Conservation (phyloP, 805 yeast species). For the Yamadazyma insecticola region DNA sequence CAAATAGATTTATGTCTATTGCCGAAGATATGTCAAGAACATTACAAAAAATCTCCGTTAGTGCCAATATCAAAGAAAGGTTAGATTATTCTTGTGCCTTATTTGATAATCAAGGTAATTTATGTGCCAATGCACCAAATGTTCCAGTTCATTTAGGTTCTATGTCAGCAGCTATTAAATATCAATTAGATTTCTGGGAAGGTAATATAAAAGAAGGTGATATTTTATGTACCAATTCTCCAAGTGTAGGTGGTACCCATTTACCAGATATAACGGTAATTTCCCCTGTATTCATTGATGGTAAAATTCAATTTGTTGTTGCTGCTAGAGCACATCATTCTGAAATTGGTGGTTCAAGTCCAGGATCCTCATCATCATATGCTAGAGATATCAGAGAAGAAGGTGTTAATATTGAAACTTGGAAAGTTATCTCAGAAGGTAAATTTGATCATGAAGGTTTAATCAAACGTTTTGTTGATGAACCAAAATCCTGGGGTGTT, state of each 20-base stretch:
- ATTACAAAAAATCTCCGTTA: constrained; percentile 72
- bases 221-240: constrained; percentile 74
- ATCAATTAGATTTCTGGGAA: constrained; percentile 63
- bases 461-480: constrained; percentile 12
- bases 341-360: constrained; percentile 18
- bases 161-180: constrained; percentile 74
- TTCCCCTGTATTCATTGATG: constrained; percentile 18
- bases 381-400: constrained; percentile 17
- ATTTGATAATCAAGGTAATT: constrained; percentile 67
- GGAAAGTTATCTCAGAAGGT: constrained; percentile 16
- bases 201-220: constrained; percentile 67
- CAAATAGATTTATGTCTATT: constrained; percentile 83
- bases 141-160: constrained; percentile 86
- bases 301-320: constrained; percentile 12
- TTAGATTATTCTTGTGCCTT: constrained; percentile 83
- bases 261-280: constrained; percentile 54
- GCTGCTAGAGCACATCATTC: constrained; percentile 22
- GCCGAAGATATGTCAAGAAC: constrained; percentile 90
- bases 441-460: constrained; percentile 15
- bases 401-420: constrained; percentile 17
- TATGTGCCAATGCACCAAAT: constrained; percentile 87
- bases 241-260: constrained; percentile 81
- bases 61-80: constrained; percentile 80
- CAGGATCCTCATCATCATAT: constrained; percentile 16
- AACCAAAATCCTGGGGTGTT: constrained; percentile 15